Evolutionary conservation across 1,139 yeast genomes (phyloP), one percentile per base, ranked within the genome.

Genomic region (Zygotorulaspora mrakii): DNA sequence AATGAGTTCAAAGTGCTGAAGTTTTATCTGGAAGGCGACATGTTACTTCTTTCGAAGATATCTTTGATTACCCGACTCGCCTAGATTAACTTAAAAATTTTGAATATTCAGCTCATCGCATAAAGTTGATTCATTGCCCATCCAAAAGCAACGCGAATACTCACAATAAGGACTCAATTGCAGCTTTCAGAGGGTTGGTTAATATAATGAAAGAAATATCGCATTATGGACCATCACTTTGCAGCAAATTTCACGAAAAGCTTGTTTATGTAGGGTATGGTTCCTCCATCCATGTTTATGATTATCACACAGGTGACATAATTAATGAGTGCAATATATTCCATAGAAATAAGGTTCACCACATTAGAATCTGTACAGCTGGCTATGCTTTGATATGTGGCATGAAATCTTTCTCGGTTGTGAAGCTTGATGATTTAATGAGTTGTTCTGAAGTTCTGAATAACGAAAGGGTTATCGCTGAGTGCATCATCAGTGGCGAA

Each of bases 281-380:
- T 0, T 83, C 94, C 1, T 60, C 62, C 7, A 59, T 87, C 39
- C 74, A 76, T 53, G 65, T 79, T 2, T 84, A 75, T 61, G 66
- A 74, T 46, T 68, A 72, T 61, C 53, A 55, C 27, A 56, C 67
- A 0, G 71, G 74, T 5, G 48, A 58, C 21, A 61, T 74, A 24
- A 28, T 77, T 3, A 60, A 59, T 39, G 57, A 66, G n/a, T 61
- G 66, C 30, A 71, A 70, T 42, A 61, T 85, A 0, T 83, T 91
- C 57, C 60, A 65, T 16, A 71, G 80, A 45, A 87, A 87, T 62
- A 88, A 86, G 55, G 79, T 91, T 34, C 96, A 89, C 59, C 83
- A 85, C 14, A 77, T 91, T 17, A 60, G 71, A 3, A 59, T 76
- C 5, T 57, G 65, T 31, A 50, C 54, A 1, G 61, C 61, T 4